These are phyloP conservation scores for Papiliotrema flavescens DNA, from an alignment of 1,284 basidiomycete species.

Conservation along the genomic window DNA sequence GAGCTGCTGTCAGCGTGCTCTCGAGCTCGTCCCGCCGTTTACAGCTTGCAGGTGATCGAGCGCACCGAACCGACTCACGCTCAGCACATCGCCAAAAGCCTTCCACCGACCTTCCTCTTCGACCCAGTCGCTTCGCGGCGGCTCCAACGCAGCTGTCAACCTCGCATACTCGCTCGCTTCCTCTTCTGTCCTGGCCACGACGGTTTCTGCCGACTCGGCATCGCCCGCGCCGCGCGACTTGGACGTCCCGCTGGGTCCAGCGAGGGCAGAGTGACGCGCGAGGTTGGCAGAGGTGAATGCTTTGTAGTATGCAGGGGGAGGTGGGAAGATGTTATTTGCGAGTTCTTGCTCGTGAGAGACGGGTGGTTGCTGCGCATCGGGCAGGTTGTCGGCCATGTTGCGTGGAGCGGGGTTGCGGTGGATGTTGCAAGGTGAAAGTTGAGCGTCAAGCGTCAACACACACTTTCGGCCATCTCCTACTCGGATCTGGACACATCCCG, in stretches of 20 bases:
- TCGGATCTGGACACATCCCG: too few species aligned
- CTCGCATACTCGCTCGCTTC: slow-evolving; percentile 13
- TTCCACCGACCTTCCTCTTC: slow-evolving; percentile 42
- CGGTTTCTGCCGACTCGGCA: background rate
- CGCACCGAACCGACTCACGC: slow-evolving; percentile 27
- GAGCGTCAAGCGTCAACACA: background rate
- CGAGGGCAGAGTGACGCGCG: slow-evolving; percentile 17
- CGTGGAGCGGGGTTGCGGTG: too few species aligned
- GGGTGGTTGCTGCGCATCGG: too few species aligned
- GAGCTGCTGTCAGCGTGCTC: background rate
- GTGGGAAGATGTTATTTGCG: slow-evolving; percentile 46
- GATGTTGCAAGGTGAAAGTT: too few species aligned
- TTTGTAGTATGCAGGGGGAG: slow-evolving; percentile 41
- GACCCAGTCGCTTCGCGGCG: slow-evolving; percentile 38
- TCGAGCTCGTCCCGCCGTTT: background rate
- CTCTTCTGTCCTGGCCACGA: slow-evolving; percentile 11
- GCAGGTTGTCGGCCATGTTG: too few species aligned
- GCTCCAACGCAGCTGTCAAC: slow-evolving; percentile 16
- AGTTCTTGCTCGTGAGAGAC: slow-evolving; percentile 15
- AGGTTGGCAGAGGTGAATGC: slow-evolving; percentile 29
- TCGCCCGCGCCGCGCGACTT: slow-evolving; percentile 6
- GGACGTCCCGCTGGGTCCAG: slow-evolving; percentile 5
- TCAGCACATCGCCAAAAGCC: slow-evolving; percentile 39
- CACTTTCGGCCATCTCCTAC: background rate
- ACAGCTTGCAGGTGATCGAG: background rate